phyloP scores from a whole-genome alignment of 768 basidiomycete genomes.

The Lanmaoa rubissima region DNA sequence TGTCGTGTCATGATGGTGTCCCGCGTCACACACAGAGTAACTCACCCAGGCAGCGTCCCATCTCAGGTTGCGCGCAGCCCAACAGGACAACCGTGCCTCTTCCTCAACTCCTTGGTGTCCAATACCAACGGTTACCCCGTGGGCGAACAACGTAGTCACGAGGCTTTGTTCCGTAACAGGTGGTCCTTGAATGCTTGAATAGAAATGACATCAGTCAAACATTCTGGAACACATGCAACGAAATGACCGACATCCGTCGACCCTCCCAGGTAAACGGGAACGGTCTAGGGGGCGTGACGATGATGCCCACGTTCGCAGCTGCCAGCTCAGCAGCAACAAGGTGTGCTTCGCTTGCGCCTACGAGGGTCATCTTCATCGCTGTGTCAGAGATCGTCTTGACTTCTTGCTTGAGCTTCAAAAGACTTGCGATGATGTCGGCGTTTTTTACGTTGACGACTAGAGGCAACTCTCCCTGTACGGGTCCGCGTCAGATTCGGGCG shows the following conservation, averaged over 20 bases:
- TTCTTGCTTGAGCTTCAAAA: constrained; percentile 59
- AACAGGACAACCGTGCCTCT: constrained; percentile 73
- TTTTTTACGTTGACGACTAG: constrained; percentile 66
- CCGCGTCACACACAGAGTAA: constrained; percentile 30
- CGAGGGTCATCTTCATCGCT: constrained; percentile 46
- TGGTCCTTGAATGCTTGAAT: constrained; percentile 59
- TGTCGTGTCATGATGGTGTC: not conserved
- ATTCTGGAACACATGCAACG: not conserved
- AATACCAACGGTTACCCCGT: constrained; percentile 64
- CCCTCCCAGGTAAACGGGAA: constrained; percentile 68
- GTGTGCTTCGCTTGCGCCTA: constrained; percentile 57
- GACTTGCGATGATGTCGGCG: constrained; percentile 73
- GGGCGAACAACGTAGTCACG: constrained; percentile 54
- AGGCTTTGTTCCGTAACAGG: constrained; percentile 67
- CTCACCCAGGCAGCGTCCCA: constrained; percentile 94
- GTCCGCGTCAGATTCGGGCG: constrained; percentile 7
- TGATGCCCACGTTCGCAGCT: constrained; percentile 63
- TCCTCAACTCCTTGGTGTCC: constrained; percentile 43
- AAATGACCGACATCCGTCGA: constrained; percentile 52
- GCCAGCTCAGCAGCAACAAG: constrained; percentile 45
- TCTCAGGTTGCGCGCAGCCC: constrained; percentile 82
- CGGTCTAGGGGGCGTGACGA: constrained; percentile 61
- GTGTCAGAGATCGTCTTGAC: constrained; percentile 39
- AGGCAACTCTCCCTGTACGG: constrained; percentile 50
- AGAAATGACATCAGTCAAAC: not conserved